Evolutionary conservation across 2,329 filamentous ascomycete genomes (phyloP), one percentile per base, ranked within the genome.

Genomic region (Calycina herbarum): DNA sequence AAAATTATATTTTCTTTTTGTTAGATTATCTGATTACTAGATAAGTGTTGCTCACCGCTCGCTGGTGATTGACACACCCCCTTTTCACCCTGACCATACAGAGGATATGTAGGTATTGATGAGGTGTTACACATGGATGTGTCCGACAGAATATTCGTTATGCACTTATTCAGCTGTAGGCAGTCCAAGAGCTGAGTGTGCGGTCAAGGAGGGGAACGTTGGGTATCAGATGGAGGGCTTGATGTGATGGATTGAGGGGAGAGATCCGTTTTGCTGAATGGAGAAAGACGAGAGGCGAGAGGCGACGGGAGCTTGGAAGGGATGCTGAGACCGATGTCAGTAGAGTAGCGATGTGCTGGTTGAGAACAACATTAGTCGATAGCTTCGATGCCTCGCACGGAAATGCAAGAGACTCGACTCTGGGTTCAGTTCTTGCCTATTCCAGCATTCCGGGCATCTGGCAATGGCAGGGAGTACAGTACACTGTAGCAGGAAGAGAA

Each of bases 251-350:
- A 60, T 45, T 60, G 35, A 60, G 57, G 57, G 57, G 15, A 24
- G n/a, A 29, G 35, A 35, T 38, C 20, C 33, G 33, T 59, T 38
- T 60, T 29, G 27, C 59, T 51, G 24, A 27, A 61, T 48, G 27
- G 42, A 61, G 59, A 51, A 35, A 61, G 59, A 61, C 59, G 59
- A 61, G 40, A 61, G 20, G 33, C 59, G 59, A 54, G 59, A 11
- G 38, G 58, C 17, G 58, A 60, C 8, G 58, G 8, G 40, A 11
- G 38, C 31, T 38, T 29, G 31, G 38, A 27, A 40, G n/a, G 38
- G 20, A 20, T 27, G 58, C 27, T 60, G n/a, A 2, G 58, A 48
- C 29, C 27, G 38, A 60, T 35, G 13, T 40, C n/a, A 57, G 48
- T 3, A 15, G 7, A 60, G 27, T 45, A 42, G 13, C 8, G 33